These are phyloP conservation scores for Leonotis leonurus DNA, from an alignment of 257 asterid species.

Conservation along the genomic window DNA sequence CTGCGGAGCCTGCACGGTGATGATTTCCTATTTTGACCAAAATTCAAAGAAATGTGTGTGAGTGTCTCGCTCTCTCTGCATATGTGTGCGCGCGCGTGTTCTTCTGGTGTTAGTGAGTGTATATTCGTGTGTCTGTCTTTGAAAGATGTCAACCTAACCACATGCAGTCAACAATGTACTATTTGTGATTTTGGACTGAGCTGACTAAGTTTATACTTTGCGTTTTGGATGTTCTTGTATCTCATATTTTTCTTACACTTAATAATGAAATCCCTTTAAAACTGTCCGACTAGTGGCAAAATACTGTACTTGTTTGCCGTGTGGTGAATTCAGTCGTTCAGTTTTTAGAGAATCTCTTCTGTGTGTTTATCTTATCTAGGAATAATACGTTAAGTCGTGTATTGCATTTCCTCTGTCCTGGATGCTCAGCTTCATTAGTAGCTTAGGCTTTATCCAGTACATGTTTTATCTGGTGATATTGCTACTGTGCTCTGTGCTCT, in stretches of 20 bases:
- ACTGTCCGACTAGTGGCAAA: neutral
- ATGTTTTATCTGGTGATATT: conserved; percentile 3
- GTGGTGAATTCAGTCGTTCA: too few species aligned
- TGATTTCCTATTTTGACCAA: conserved; percentile 81
- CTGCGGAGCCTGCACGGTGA: conserved; percentile 98
- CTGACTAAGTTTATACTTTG: neutral
- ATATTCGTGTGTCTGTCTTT: neutral
- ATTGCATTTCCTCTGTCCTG: too few species aligned
- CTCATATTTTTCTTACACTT: neutral
- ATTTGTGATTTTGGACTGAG: neutral
- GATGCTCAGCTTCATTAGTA: too few species aligned
- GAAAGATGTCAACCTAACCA: neutral
- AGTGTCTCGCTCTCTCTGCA: conserved; percentile 37
- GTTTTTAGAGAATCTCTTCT: too few species aligned
- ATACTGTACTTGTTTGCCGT: too few species aligned
- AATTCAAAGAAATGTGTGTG: conserved; percentile 76
- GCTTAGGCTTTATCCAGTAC: neutral
- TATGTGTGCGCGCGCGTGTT: neutral
- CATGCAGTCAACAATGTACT: neutral
- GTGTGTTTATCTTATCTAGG: too few species aligned
- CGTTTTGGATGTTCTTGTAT: neutral
- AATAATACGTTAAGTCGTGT: too few species aligned
- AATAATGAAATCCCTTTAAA: neutral
- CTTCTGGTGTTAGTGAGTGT: neutral
- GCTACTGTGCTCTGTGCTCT: neutral